Percentiles rank a stretch among this genome's conserved stretches.
Conservation (phyloP, 1,284 basidiomycete species). For the Stereum hirsutum region DNA sequence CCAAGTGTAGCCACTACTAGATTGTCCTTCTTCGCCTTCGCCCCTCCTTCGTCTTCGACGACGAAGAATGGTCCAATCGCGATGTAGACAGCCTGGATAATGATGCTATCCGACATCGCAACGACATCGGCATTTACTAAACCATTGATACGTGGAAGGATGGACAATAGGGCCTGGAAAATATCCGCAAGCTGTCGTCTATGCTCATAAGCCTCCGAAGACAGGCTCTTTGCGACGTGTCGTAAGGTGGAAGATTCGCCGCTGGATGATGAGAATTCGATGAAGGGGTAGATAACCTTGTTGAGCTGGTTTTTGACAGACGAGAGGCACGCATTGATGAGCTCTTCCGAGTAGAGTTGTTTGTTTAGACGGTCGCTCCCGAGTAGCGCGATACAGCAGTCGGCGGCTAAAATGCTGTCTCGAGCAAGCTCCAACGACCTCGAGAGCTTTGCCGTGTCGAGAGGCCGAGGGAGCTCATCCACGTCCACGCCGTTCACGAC, state of each 20-base stretch:
- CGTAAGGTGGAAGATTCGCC: conserved; percentile 40
- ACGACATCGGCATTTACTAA: conserved; percentile 60
- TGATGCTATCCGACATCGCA: conserved; percentile 78
- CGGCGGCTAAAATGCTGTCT: conserved; percentile 71
- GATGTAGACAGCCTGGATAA: conserved; percentile 88
- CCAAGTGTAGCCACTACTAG: conserved; percentile 54
- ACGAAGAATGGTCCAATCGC: conserved; percentile 91
- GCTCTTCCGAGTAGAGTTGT: conserved; percentile 90
- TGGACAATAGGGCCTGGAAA: conserved; percentile 58
- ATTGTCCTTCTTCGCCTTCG: conserved; percentile 45
- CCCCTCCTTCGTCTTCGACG: conserved; percentile 37
- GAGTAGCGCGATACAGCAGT: conserved; percentile 74
- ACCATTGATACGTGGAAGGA: conserved; percentile 59
- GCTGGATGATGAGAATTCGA: conserved; percentile 58
- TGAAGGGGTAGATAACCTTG: conserved; percentile 78
- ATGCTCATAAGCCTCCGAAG: conserved; percentile 30
- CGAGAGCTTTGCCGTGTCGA: conserved; percentile 42
- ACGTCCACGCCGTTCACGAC: conserved; percentile 19
- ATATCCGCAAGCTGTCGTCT: conserved; percentile 52
- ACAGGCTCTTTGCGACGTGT: conserved; percentile 38
- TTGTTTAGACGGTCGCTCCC: conserved; percentile 74
- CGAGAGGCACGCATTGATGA: conserved; percentile 71
- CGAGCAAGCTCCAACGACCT: conserved; percentile 45
- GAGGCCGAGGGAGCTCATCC: conserved; percentile 22
- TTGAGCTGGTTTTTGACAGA: conserved; percentile 76